Conservation (phyloP, 495 filamentous ascomycete species). For the Podospora australis region DNA sequence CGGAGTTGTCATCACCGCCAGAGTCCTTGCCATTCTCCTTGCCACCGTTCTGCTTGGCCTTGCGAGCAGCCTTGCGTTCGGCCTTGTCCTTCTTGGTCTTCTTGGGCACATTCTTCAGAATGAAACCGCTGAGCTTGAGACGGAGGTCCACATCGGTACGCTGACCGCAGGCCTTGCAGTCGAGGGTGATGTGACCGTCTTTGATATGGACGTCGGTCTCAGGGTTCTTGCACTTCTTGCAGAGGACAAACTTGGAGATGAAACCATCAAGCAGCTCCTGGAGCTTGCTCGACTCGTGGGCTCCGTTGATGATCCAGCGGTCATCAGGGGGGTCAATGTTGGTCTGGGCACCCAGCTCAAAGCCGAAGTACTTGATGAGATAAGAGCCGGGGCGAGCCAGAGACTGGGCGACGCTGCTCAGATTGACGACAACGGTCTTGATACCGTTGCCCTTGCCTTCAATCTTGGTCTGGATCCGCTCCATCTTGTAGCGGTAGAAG, state of each 20-base stretch:
- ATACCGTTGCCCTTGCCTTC: constrained; percentile 98
- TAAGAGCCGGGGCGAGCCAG: constrained; percentile 88
- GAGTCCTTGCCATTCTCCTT: constrained; percentile 54
- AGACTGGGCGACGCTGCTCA: constrained; percentile 89
- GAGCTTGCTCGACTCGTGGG: constrained; percentile 90
- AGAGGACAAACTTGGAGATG: constrained; percentile 96
- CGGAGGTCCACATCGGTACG: constrained; percentile 84
- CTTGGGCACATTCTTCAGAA: constrained; percentile 83
- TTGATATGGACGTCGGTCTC: constrained; percentile 95
- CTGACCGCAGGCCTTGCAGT: constrained; percentile 98
- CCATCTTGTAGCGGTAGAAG: constrained; percentile 99
- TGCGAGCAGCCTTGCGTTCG: constrained; percentile 76
- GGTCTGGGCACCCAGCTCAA: constrained; percentile 96
- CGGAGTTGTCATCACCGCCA: constrained; percentile 62
- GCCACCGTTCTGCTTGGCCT: constrained; percentile 70
- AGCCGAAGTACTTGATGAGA: constrained; percentile 99
- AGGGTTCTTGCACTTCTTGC: constrained; percentile 99
- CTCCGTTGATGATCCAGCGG: constrained; percentile 99
- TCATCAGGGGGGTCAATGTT: constrained; percentile 95
- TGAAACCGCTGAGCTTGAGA: constrained; percentile 94
- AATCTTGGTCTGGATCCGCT: constrained; percentile 95
- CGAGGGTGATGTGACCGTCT: constrained; percentile 79
- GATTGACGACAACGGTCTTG: constrained; percentile 95
- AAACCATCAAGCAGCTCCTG: constrained; percentile 98
- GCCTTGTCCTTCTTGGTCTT: constrained; percentile 97